Evolutionary conservation across 1,139 yeast species (phyloP), one percentile per base, ranked within the genome.

Genomic region (Tardiomyces blankii): DNA sequence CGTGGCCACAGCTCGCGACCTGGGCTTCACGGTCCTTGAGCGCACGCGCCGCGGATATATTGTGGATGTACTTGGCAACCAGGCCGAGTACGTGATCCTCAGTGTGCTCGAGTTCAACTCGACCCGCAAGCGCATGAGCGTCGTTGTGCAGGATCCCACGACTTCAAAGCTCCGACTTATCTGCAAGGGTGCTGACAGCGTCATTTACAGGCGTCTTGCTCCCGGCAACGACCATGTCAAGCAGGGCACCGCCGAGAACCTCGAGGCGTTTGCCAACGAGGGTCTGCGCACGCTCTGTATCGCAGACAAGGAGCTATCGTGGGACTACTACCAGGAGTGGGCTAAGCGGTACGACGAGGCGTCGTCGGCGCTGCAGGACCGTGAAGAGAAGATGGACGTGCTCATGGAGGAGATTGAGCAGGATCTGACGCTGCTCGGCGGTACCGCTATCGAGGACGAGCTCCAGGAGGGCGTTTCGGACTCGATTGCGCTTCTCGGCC

Each of bases 361-460:
- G 1, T 63, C 71, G 41, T 72, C 89, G 11, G 78, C 94, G 39
- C 73, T 82, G 39, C 82, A 78, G 32, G 72, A 84, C 48, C 77
- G 97, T 60, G 96, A 87, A 43, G 87, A 72, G 39, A 68, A 75
- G 46, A 74, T 88, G 70, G 95, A 84, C 49, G 70, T 68, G 46
- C 80, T 84, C 49, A 85, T 87, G 30, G 89, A 87, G 45, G 78
- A 79, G 44, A 78, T 89, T 53, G 97, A 89, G 64, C 72, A 75
- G 33, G 78, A 78, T 39, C 70, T 89, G 54, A 69, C 69, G 16
- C 69, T 89, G 49, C 67, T 88, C 40, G 97, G 97, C 51, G 97
- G 96, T 57, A 89, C 96, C 40, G 97, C 96, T 14, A 89, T 89
- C 64, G 97, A 89, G 64, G 97, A 89, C 68, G 74, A 95, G 60